These are phyloP conservation scores for Arabis alpina DNA, from an alignment of 345 rosid genomes.

Conservation along the genomic window DNA sequence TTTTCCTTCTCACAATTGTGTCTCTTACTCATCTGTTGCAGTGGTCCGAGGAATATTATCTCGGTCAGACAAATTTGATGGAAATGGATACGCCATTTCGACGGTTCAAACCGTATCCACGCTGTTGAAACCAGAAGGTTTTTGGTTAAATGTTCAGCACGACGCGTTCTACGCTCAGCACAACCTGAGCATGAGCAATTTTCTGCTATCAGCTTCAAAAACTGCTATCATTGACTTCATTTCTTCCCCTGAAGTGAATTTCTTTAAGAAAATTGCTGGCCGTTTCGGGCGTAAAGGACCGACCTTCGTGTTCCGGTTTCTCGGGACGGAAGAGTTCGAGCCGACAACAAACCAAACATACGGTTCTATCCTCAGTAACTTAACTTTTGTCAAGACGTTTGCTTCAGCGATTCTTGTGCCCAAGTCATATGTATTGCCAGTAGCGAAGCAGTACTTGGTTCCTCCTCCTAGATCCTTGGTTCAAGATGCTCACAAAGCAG, in stretches of 20 bases:
- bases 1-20: conserved; percentile 1
- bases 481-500: conserved; percentile 80
- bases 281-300: conserved; percentile 52
- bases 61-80: conserved; percentile 23
- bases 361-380: conserved; percentile 58
- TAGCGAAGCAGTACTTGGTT: conserved; percentile 54
- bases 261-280: conserved; percentile 60
- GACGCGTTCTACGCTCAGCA: conserved; percentile 67
- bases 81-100: conserved; percentile 36
- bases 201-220: conserved; percentile 52
- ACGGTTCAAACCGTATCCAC: conserved; percentile 48
- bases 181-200: conserved; percentile 70
- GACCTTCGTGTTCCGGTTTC: conserved; percentile 63
- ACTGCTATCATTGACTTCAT: conserved; percentile 53
- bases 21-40: not conserved
- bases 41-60: conserved; percentile 31
- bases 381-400: conserved; percentile 80
- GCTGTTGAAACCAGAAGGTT: conserved; percentile 43
- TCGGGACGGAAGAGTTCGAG: conserved; percentile 51
- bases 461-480: conserved; percentile 59
- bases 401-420: conserved; percentile 92
- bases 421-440: conserved; percentile 73
- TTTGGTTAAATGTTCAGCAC: conserved; percentile 91
- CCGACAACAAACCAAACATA: conserved; percentile 78
- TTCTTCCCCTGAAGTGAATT: conserved; percentile 86